A percentile compares a stretch with the other conserved stretches of the same genome.
Conservation (phyloP, 2,329 filamentous ascomycete species). For the Apiospora saccharicola region DNA sequence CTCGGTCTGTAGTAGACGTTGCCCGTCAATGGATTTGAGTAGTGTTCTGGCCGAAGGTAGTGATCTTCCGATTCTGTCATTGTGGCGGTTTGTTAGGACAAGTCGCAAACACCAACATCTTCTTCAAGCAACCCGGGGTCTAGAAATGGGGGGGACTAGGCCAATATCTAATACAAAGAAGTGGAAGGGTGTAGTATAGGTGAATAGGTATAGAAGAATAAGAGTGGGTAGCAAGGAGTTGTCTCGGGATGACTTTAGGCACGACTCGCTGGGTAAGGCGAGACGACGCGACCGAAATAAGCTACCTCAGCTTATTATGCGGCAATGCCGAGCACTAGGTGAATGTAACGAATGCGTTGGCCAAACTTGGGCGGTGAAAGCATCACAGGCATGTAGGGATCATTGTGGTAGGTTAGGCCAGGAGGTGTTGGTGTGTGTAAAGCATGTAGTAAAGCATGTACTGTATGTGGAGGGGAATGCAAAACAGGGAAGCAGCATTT, state of each 20-base stretch:
- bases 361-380: conserved; percentile 21
- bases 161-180: conserved; percentile 10
- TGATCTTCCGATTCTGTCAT: conserved; percentile 38
- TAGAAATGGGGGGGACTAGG: neutral
- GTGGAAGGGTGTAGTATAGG: neutral
- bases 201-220: conserved; percentile 1
- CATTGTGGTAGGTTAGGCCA: conserved; percentile 20
- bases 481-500: conserved; percentile 19
- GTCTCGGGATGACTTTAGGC: conserved; percentile 20
- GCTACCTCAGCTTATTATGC: conserved; percentile 5
- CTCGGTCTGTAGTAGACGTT: conserved; percentile 41
- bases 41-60: conserved; percentile 32
- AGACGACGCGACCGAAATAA: conserved; percentile 12
- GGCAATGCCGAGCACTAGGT: conserved; percentile 18
- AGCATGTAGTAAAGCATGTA: conserved; percentile 1
- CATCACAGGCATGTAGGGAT: conserved; percentile 25
- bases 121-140: neutral
- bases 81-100: conserved; percentile 36
- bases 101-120: conserved; percentile 12
- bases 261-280: conserved; percentile 15
- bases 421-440: neutral
- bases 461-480: conserved; percentile 19
- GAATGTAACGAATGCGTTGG: conserved; percentile 22
- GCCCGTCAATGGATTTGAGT: conserved; percentile 35
- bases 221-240: conserved; percentile 19